These are phyloP conservation scores for Gorgonomyces haynaldii DNA, from an alignment of 192 early-diverging fungal species.

Conservation along the genomic window DNA sequence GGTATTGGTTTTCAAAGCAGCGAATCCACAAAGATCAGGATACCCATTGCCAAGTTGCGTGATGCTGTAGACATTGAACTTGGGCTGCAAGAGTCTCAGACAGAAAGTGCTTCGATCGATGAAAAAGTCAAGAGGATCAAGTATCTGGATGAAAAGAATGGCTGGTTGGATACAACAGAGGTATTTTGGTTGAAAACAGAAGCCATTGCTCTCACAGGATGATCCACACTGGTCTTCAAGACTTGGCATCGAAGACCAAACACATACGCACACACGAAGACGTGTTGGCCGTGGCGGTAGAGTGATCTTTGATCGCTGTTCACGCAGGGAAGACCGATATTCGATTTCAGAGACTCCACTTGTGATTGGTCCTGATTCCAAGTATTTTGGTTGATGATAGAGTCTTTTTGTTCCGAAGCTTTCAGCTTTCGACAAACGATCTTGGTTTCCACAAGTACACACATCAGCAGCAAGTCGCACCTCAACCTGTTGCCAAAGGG, in stretches of 20 bases:
- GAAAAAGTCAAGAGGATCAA: slow-evolving; percentile 43
- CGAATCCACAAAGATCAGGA: slow-evolving; percentile 37
- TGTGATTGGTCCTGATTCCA: slow-evolving; percentile 6
- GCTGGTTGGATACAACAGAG: slow-evolving; percentile 60
- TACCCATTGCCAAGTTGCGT: slow-evolving; percentile 36
- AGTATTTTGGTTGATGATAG: too few species aligned
- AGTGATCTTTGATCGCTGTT: slow-evolving; percentile 60
- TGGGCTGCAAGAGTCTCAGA: slow-evolving; percentile 26
- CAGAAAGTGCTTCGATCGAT: too few species aligned
- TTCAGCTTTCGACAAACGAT: too few species aligned
- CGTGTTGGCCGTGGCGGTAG: slow-evolving; percentile 72
- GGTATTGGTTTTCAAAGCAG: slow-evolving; percentile 23
- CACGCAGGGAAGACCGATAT: too few species aligned
- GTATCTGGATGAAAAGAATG: slow-evolving; percentile 39
- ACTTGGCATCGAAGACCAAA: slow-evolving; percentile 14
- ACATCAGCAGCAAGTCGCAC: too few species aligned
- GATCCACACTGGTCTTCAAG: slow-evolving; percentile 29
- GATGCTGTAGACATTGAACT: slow-evolving; percentile 23
- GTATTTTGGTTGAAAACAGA: slow-evolving; percentile 22
- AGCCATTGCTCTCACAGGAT: not conserved
- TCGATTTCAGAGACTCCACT: too few species aligned
- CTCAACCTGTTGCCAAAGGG: too few species aligned
- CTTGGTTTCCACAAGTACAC: too few species aligned
- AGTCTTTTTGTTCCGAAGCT: too few species aligned
- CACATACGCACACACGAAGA: slow-evolving; percentile 32